Evolutionary conservation across 768 basidiomycete species (phyloP), one percentile per base, ranked within the genome.

Genomic region (Dentipellis fragilis): DNA sequence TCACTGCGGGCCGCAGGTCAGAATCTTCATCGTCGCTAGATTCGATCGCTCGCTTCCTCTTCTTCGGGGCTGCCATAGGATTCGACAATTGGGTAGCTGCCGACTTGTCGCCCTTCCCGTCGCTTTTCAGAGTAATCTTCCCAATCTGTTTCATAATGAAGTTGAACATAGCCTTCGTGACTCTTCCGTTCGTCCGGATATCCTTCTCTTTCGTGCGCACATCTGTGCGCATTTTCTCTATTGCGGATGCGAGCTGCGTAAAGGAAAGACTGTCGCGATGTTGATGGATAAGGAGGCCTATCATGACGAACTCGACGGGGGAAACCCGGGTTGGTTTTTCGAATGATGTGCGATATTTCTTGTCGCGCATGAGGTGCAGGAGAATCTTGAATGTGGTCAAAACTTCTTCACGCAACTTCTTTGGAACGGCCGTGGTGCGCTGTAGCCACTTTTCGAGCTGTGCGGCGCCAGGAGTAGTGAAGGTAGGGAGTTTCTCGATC

Each of bases 281-380:
- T n/a, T 73, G 65, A 11, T 75, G 73, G 14, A 88, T 76, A 19
- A 89, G 66, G 3, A 85, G 61, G 19, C 72, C 72, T 49, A 80
- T 76, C 59, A 76, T 69, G 49, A 86, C 73, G 58, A 90, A 80
- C 65, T 90, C 88, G 40, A 87, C 71, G 0, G 88, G 88, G 0
- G 86, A 75, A 1, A 89, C 72, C 39, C 68, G 64, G 17, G 55
- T 29, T 38, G 66, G 58, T 66, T 65, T 69, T 65, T 66, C 57
- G 64, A 84, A 77, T 19, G 69, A 56, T 8, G 61, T 54, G n/a
- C 62, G 69, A 17, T 71, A 60, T 7, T 71, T 62, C 2, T 62
- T 48, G 49, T 79, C 71, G 5, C 63, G 57, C 1, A 76, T 75
- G 49, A 89, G 70, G 1, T 64, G 58, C 1, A 73, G 67, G 63